phyloP scores from a whole-genome alignment of 352 stramenopile genomes.

The Phytophthora pseudosyringae region DNA sequence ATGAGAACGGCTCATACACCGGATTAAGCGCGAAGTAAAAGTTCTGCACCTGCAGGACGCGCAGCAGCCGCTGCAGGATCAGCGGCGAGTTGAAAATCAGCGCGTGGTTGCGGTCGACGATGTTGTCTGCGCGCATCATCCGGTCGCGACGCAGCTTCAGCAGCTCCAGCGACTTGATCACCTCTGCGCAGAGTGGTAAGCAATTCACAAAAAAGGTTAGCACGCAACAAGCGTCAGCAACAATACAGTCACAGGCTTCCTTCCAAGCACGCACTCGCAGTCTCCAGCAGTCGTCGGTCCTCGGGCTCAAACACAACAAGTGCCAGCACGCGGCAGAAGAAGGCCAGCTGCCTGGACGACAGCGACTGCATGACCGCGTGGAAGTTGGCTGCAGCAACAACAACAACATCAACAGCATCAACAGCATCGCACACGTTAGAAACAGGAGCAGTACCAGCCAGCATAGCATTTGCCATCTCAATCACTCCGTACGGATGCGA shows the following conservation, averaged over 20 bases:
- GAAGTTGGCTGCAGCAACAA: constrained; percentile 77
- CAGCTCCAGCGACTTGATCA: constrained; percentile 95
- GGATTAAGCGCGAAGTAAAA: constrained; percentile 87
- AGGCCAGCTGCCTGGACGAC: constrained; percentile 92
- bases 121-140: constrained; percentile 80
- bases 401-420: constrained; percentile 17
- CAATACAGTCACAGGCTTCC: background rate
- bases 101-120: constrained; percentile 94
- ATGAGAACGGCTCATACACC: constrained; percentile 84
- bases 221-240: constrained; percentile 6
- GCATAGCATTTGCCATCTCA: too few species aligned
- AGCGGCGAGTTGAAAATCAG: constrained; percentile 89
- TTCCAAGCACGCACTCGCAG: constrained; percentile 60
- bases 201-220: constrained; percentile 18
- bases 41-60: constrained; percentile 83
- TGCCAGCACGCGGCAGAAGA: constrained; percentile 96
- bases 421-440: background rate
- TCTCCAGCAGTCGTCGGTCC: constrained; percentile 93
- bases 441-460: too few species aligned
- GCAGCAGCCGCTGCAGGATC: constrained; percentile 77
- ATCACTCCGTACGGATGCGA: constrained; percentile 59
- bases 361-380: constrained; percentile 90
- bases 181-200: constrained; percentile 45
- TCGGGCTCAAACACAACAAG: constrained; percentile 96
- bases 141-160: constrained; percentile 86